Percentiles rank a stretch among this genome's conserved stretches.
phyloP scores from a whole-genome alignment of 2,329 filamentous ascomycete genomes.

The Phyllosticta citrichinensis region DNA sequence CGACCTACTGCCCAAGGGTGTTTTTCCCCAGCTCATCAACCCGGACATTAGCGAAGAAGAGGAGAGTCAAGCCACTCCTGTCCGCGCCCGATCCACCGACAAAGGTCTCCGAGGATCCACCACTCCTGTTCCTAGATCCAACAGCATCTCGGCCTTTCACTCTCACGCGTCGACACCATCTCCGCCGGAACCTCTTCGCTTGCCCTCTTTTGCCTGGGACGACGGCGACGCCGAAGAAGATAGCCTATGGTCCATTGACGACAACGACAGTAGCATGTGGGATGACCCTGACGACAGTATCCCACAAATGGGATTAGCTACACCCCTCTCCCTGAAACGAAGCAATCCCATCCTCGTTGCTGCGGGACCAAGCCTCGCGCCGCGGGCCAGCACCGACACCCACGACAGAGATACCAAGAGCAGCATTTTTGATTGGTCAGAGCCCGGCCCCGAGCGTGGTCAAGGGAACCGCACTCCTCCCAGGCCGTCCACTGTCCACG shows the following conservation, averaged over 20 bases:
- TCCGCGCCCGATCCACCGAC: slow-evolving; percentile 32
- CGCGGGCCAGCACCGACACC: slow-evolving; percentile 17
- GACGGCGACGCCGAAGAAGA: slow-evolving; percentile 28
- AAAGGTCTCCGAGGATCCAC: slow-evolving; percentile 26
- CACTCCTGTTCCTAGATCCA: slow-evolving; percentile 17
- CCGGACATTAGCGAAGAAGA: slow-evolving; percentile 42
- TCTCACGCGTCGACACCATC: slow-evolving; percentile 32
- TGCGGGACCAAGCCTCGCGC: slow-evolving; percentile 22
- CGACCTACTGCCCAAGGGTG: slow-evolving; percentile 39
- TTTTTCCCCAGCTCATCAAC: slow-evolving; percentile 29
- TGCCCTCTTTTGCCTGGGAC: slow-evolving; percentile 32
- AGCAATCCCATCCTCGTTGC: slow-evolving; percentile 22
- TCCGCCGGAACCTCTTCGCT: slow-evolving; percentile 32
- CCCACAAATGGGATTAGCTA: slow-evolving; percentile 21
- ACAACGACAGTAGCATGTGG: slow-evolving; percentile 26
- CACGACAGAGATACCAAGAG: slow-evolving; percentile 41
- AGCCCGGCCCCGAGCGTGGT: slow-evolving; percentile 52
- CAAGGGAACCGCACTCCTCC: slow-evolving; percentile 49
- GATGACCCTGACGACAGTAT: slow-evolving; percentile 28
- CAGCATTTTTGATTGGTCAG: slow-evolving; percentile 71
- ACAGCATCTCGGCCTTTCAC: slow-evolving; percentile 27
- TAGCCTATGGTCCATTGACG: slow-evolving; percentile 33
- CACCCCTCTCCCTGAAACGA: slow-evolving; percentile 24
- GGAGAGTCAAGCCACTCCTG: slow-evolving; percentile 39
- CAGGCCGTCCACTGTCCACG: slow-evolving; percentile 65